phyloP scores from a whole-genome alignment of 176 grass and related monocot genomes.

The Oryza brachyantha region DNA sequence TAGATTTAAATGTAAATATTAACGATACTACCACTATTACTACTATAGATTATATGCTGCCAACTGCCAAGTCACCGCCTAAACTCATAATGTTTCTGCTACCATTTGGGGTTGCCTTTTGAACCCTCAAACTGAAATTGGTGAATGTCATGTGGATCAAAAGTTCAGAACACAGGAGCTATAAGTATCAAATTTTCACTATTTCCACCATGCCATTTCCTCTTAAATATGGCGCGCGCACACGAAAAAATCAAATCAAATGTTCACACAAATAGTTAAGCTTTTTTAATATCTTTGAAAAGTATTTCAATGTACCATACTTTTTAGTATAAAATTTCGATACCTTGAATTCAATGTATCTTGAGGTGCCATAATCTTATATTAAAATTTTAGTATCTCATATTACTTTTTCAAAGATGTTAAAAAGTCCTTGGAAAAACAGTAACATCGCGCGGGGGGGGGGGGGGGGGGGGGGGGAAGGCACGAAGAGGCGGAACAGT shows the following conservation, averaged over 20 bases:
- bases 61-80: conserved; percentile 6
- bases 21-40: not conserved
- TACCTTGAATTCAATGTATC: too few relatives aligned
- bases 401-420: too few relatives aligned
- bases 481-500: not conserved
- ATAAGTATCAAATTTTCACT: not conserved
- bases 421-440: not conserved
- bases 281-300: too few relatives aligned
- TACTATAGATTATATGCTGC: not conserved
- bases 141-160: not conserved
- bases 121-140: not conserved
- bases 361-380: too few relatives aligned
- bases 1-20: conserved; percentile 23
- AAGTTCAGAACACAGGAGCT: not conserved
- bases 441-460: not conserved
- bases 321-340: too few relatives aligned
- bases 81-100: conserved; percentile 20
- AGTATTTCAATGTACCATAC: too few relatives aligned
- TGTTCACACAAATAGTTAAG: not conserved
- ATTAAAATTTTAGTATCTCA: too few relatives aligned
- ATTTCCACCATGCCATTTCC: not conserved
- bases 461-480: too few relatives aligned
- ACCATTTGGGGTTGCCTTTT: not conserved
- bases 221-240: not conserved
- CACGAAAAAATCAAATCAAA: not conserved